A percentile compares a stretch with the other conserved stretches of the same genome.
Conservation (phyloP, 2,329 filamentous ascomycete genomes). For the Diplodia sapinea region DNA sequence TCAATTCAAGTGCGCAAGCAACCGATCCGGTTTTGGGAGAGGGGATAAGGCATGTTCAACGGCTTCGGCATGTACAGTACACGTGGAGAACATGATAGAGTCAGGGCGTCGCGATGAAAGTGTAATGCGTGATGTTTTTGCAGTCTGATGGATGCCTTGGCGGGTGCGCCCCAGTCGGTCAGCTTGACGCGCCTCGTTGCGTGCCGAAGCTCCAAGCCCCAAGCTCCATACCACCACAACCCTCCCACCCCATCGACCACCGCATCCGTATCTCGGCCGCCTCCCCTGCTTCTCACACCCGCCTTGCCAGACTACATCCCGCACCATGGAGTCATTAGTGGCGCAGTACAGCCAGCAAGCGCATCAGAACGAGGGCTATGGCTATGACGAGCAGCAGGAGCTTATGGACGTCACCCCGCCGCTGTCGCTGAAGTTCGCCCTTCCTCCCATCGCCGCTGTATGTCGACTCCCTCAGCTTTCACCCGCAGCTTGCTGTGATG, state of each 20-base stretch:
- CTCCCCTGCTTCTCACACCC: background rate
- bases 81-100: too few species aligned
- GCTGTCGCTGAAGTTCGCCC: constrained; percentile 89
- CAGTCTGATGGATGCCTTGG: too few species aligned
- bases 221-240: constrained; percentile 26
- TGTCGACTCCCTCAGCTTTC: constrained; percentile 39
- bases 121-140: too few species aligned
- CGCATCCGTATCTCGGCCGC: constrained; percentile 18
- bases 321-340: constrained; percentile 88
- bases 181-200: constrained; percentile 51
- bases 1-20: too few species aligned
- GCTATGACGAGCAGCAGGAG: constrained; percentile 75
- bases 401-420: constrained; percentile 72
- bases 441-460: constrained; percentile 91
- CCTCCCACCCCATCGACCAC: constrained; percentile 15
- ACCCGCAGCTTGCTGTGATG: constrained; percentile 4
- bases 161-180: background rate
- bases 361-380: constrained; percentile 73
- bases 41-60: too few species aligned
- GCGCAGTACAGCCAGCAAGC: constrained; percentile 85
- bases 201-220: constrained; percentile 26
- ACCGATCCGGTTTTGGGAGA: too few species aligned
- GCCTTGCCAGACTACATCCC: constrained; percentile 1
- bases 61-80: too few species aligned
- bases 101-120: too few species aligned